Percentiles rank a stretch among this genome's conserved stretches.
Evolutionary conservation across 2,329 filamentous ascomycete genomes (phyloP).

Genomic region (Helminthosporium solani): DNA sequence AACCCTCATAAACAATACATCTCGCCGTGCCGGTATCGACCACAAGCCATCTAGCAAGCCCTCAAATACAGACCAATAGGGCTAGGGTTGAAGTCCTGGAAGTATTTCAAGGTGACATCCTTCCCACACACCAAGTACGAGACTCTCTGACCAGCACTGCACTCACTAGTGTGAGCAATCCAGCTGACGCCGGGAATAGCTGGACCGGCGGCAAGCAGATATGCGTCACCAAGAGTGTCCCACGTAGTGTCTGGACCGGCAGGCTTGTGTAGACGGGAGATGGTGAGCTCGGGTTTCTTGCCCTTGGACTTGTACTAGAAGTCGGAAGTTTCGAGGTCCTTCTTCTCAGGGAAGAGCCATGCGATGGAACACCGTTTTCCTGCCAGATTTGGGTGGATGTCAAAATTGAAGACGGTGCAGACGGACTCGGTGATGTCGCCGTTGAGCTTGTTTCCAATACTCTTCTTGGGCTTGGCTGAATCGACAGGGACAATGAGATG

Average conservation of each 20-base stretch:
- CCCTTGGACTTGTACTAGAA: conserved; percentile 57
- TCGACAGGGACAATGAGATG: conserved; percentile 63
- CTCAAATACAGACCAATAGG: too few relatives aligned
- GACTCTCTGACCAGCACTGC: conserved; percentile 54
- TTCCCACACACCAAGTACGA: too few relatives aligned
- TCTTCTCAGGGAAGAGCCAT: conserved; percentile 61
- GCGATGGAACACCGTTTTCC: conserved; percentile 62
- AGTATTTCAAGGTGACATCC: too few relatives aligned
- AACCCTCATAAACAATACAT: too few relatives aligned
- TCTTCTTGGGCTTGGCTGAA: conserved; percentile 53
- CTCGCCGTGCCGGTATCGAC: too few relatives aligned
- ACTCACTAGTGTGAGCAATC: conserved; percentile 54
- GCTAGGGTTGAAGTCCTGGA: too few relatives aligned
- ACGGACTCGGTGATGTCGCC: conserved; percentile 47
- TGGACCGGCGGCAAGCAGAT: conserved; percentile 45
- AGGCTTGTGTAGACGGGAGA: conserved; percentile 49
- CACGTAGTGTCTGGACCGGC: conserved; percentile 54
- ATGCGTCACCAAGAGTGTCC: conserved; percentile 50
- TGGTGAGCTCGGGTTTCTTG: conserved; percentile 41
- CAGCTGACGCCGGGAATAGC: conserved; percentile 57
- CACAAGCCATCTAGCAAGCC: too few relatives aligned
- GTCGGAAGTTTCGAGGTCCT: conserved; percentile 57
- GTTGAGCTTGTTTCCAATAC: conserved; percentile 54
- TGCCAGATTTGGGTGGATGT: conserved; percentile 54
- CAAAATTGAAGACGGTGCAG: conserved; percentile 67